A percentile compares a stretch with the other conserved stretches of the same genome.
phyloP scores from a whole-genome alignment of 768 basidiomycete species.

The Ramaria sp. region DNA sequence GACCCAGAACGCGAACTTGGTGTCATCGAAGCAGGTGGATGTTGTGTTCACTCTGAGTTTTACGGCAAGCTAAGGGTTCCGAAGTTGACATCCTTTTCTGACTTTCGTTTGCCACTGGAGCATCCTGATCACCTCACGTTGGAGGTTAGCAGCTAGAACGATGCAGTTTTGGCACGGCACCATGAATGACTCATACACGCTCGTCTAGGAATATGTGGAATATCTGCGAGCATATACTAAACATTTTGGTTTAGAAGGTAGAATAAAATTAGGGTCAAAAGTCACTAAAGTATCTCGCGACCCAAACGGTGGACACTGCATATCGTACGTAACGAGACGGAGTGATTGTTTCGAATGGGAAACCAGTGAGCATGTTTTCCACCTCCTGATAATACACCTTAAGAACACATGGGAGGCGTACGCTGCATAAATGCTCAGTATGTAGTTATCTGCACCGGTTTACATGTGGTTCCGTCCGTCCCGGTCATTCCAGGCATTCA shows the following conservation, averaged over 20 bases:
- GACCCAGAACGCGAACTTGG: constrained; percentile 34
- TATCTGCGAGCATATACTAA: constrained; percentile 38
- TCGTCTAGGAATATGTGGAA: constrained; percentile 32
- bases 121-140: constrained; percentile 39
- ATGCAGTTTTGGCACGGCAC: neutral
- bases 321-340: constrained; percentile 22
- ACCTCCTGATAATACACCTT: neutral
- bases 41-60: neutral
- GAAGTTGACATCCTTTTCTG: constrained; percentile 48
- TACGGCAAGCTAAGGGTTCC: neutral
- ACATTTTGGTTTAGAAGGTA: constrained; percentile 28
- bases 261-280: constrained; percentile 27
- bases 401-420: constrained; percentile 14
- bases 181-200: neutral
- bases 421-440: constrained; percentile 25
- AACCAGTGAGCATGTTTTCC: constrained; percentile 14
- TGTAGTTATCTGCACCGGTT: constrained; percentile 42
- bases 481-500: constrained; percentile 41
- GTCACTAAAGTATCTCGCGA: constrained; percentile 28
- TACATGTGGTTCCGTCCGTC: constrained; percentile 43
- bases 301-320: constrained; percentile 25
- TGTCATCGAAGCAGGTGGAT: constrained; percentile 34
- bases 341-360: constrained; percentile 21
- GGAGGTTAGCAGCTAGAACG: constrained; percentile 17
- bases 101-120: constrained; percentile 39